A percentile compares a stretch with the other conserved stretches of the same genome.
These are phyloP conservation scores for Cyberlindnera americana DNA, from an alignment of 805 yeast genomes.

Conservation along the genomic window DNA sequence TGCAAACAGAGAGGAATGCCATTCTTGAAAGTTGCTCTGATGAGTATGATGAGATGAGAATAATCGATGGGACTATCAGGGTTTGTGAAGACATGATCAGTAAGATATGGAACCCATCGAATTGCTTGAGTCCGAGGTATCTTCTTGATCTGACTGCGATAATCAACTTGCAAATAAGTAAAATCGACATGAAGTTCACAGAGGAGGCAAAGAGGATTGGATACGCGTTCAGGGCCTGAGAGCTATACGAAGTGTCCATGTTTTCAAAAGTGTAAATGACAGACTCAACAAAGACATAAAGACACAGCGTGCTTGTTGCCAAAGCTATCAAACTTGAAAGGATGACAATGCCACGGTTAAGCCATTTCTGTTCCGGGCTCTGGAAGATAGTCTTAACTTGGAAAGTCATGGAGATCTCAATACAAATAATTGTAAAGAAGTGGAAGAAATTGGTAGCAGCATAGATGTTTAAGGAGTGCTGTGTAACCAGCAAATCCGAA, in stretches of 20 bases:
- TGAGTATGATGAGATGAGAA: conserved; percentile 56
- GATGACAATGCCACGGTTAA: conserved; percentile 38
- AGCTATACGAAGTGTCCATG: conserved; percentile 20
- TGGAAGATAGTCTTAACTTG: conserved; percentile 73
- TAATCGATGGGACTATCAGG: conserved; percentile 69
- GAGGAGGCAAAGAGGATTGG: conserved; percentile 66
- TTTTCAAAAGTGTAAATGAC: conserved; percentile 34
- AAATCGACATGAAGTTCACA: conserved; percentile 55
- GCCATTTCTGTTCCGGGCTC: conserved; percentile 42
- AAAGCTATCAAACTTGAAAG: conserved; percentile 44
- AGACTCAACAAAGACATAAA: conserved; percentile 46
- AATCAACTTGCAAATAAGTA: conserved; percentile 61
- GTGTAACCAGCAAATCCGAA: conserved; percentile 34
- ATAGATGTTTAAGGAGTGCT: conserved; percentile 42
- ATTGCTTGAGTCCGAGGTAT: conserved; percentile 74
- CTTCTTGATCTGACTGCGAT: conserved; percentile 71
- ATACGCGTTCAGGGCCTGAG: conserved; percentile 49
- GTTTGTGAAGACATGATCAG: conserved; percentile 81
- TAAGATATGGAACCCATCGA: conserved; percentile 76
- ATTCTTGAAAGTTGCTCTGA: conserved; percentile 32
- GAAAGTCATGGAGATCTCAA: conserved; percentile 64
- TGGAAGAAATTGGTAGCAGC: conserved; percentile 62
- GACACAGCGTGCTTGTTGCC: conserved; percentile 56
- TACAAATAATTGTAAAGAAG: conserved; percentile 52
- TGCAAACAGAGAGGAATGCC: conserved; percentile 48